A percentile compares a stretch with the other conserved stretches of the same genome.
These are phyloP conservation scores for Penicillium egyptiacum DNA, from an alignment of 495 filamentous ascomycete species.

Conservation along the genomic window DNA sequence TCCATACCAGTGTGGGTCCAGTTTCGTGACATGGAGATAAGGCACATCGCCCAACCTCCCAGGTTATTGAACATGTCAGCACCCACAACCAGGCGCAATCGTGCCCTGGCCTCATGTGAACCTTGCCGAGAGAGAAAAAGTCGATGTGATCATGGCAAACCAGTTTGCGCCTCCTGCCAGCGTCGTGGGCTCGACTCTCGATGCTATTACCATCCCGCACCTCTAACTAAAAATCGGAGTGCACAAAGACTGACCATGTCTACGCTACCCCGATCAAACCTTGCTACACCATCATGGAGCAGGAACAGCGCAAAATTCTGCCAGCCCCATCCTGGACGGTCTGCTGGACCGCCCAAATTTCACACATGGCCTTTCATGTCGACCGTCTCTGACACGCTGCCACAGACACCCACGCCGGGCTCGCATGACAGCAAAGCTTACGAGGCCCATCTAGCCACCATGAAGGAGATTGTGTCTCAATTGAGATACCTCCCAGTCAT, in stretches of 20 bases:
- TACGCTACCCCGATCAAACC: conserved; percentile 5
- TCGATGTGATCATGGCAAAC: conserved; percentile 22
- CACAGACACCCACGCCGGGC: conserved; percentile 4
- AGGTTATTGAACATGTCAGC: conserved; percentile 15
- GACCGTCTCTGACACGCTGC: conserved; percentile 7
- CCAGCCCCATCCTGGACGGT: conserved; percentile 1
- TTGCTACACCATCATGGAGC: conserved; percentile 9
- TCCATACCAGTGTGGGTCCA: neutral
- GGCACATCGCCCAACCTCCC: neutral
- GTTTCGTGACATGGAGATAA: too few relatives aligned
- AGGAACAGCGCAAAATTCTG: neutral
- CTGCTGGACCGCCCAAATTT: conserved; percentile 19
- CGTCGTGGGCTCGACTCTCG: conserved; percentile 17
- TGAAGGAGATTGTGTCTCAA: conserved; percentile 19
- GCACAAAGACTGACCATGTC: conserved; percentile 3
- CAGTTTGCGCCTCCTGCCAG: conserved; percentile 21
- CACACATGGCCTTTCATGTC: conserved; percentile 25
- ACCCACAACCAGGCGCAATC: conserved; percentile 17
- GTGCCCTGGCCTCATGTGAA: conserved; percentile 23
- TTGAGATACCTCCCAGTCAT: conserved; percentile 20
- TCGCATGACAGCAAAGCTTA: conserved; percentile 11
- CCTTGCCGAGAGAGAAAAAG: conserved; percentile 20
- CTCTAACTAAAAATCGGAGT: conserved; percentile 17
- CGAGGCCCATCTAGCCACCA: conserved; percentile 10
- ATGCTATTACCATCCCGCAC: conserved; percentile 26